These are phyloP conservation scores for Citrus inodora DNA, from an alignment of 345 rosid species.

Conservation along the genomic window DNA sequence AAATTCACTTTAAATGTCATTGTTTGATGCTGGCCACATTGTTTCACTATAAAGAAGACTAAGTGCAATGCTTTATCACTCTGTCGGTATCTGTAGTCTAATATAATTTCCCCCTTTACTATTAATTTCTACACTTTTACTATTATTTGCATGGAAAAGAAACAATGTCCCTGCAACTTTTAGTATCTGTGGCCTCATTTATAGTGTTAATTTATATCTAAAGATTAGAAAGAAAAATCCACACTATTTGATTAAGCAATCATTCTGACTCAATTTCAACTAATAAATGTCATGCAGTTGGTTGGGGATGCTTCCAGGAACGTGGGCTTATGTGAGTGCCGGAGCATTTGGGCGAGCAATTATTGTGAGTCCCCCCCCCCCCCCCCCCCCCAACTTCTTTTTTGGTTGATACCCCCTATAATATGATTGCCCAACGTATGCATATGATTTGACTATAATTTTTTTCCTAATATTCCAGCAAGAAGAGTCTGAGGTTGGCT, in stretches of 20 bases:
- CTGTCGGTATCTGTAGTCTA: neutral
- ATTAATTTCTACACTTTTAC: neutral
- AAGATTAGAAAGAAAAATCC: neutral
- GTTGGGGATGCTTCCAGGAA: conserved; percentile 98
- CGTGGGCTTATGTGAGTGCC: conserved; percentile 98
- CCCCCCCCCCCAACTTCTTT: no score
- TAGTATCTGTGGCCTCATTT: neutral
- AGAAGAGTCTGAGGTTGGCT: conserved; percentile 72
- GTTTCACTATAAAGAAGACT: neutral
- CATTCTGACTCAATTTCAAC: conserved; percentile 14
- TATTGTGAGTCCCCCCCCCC: conserved; percentile 49
- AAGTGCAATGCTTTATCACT: neutral
- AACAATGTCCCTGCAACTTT: neutral
- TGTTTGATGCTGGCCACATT: neutral
- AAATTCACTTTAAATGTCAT: neutral
- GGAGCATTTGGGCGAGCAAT: conserved; percentile 95
- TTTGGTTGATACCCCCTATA: neutral
- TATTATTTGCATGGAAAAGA: neutral
- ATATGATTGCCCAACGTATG: neutral
- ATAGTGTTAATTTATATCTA: neutral
- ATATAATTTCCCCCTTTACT: no score
- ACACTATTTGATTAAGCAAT: neutral
- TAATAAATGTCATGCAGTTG: conserved; percentile 54
- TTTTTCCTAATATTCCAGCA: conserved; percentile 41
- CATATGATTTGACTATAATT: neutral